Conservation (phyloP, 768 basidiomycete species). For the Lenzites betulinus region DNA sequence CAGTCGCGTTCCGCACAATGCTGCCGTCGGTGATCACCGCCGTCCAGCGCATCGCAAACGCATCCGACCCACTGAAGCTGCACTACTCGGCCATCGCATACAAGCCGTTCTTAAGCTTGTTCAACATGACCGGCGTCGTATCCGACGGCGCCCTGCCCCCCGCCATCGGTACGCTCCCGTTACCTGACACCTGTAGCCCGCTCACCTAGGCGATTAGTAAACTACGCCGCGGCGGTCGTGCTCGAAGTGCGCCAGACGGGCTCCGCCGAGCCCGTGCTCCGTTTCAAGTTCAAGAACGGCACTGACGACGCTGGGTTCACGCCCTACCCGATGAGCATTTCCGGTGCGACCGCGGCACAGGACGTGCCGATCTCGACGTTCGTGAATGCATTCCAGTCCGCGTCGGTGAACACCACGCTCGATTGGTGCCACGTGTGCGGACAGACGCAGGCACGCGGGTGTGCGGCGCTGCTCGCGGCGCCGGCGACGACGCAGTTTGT, state of each 20-base stretch:
- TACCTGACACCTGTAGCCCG: neutral
- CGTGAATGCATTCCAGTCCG: slow-evolving; percentile 45
- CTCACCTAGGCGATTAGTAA: slow-evolving; percentile 40
- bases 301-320: slow-evolving; percentile 48
- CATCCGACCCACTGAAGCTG: slow-evolving; percentile 55
- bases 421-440: slow-evolving; percentile 62
- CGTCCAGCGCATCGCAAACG: slow-evolving; percentile 52
- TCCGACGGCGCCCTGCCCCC: slow-evolving; percentile 53
- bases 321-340: slow-evolving; percentile 45
- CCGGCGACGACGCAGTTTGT: slow-evolving; percentile 27
- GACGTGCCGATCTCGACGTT: slow-evolving; percentile 61
- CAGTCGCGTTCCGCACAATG: slow-evolving; percentile 70
- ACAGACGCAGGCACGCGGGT: slow-evolving; percentile 60
- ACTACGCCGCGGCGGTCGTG: slow-evolving; percentile 59
- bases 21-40: slow-evolving; percentile 59
- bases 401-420: slow-evolving; percentile 51
- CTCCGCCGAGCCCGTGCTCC: slow-evolving; percentile 51
- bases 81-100: slow-evolving; percentile 64
- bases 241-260: slow-evolving; percentile 59
- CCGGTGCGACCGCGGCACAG: slow-evolving; percentile 36
- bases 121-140: slow-evolving; percentile 71
- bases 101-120: slow-evolving; percentile 77
- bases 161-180: slow-evolving; percentile 49
- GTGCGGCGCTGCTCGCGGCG: slow-evolving; percentile 46
- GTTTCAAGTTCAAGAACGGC: slow-evolving; percentile 74